Evolutionary conservation across 169 alveolate species (phyloP), one percentile per base, ranked within the genome.

Genomic region (Ichthyophthirius multifiliis): DNA sequence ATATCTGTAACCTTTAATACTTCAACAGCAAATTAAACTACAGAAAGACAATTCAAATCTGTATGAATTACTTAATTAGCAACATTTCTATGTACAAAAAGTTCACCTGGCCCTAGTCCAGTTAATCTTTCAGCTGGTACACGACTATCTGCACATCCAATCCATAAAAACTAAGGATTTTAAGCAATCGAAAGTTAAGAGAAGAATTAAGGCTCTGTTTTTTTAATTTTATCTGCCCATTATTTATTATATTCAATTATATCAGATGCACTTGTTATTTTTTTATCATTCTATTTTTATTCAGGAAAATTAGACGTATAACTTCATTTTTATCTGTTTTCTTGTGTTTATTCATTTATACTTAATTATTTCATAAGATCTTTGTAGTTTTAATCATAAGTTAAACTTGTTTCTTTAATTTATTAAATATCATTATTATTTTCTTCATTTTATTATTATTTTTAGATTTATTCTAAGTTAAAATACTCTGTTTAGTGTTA

Each of bases 21-120:
- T n/a, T 78, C 84, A 20, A 78, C 78, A 0, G 84, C 78, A 34
- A 43, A 78, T 31, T 78, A 44, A 15, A 78, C 32, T 6, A 78
- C 84, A 31, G 75, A 32, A 13, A 34, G 18, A 20, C 44, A 32
- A 71, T 43, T 71, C 13, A 71, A 41, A 16, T 71, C 78, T 5
- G 78, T 41, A 16, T 37, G 48, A 1, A 71, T 16, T 15, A 71
- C 78, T 18, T 43, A 71, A 71, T 71, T 71, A 4, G 78, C 78
- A 2, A 71, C 63, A 43, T 71, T 71, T 41, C 78, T 71, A 41
- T 71, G 78, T 9, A 71, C 47, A 43, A 71, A 71, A 2, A 71
- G 35, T 18, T 71, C 63, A 15, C 78, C 78, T 39, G 78, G 78
- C 6, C 47, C 55, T 18, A 43, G 27, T 7, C 47, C 44, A 3